Evolutionary conservation across 176 grass and related monocot genomes (phyloP).

Genomic region (Carex parvula): DNA sequence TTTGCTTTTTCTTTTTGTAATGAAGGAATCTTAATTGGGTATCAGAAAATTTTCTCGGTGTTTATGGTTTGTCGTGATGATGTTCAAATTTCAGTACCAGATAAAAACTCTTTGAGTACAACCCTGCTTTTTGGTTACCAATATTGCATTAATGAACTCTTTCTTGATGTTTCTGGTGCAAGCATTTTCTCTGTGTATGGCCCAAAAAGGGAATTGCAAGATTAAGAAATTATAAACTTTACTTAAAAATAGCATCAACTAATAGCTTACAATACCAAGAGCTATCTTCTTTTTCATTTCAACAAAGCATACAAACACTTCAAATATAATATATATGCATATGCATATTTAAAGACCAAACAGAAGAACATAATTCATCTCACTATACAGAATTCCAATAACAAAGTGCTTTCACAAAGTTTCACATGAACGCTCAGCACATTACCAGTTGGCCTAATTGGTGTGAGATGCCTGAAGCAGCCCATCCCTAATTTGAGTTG

Average conservation of each 20-base stretch:
- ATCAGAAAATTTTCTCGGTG: not conserved
- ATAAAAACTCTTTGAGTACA: not conserved
- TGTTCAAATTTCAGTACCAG: not conserved
- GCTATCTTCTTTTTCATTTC: not conserved
- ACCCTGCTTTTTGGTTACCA: not conserved
- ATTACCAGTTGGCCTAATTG: not conserved
- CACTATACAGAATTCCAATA: not conserved
- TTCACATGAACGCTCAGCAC: not conserved
- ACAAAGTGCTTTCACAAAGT: not conserved
- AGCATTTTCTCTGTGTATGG: not conserved
- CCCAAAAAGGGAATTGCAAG: too few relatives aligned
- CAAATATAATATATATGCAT: slow-evolving; percentile 3
- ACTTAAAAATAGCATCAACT: not conserved
- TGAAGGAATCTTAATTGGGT: not conserved
- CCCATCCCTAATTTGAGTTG: slow-evolving; percentile 69
- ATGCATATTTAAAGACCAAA: not conserved
- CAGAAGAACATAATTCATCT: not conserved
- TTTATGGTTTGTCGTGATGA: not conserved
- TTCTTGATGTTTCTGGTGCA: not conserved
- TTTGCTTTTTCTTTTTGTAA: not conserved
- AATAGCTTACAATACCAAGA: not conserved
- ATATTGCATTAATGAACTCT: not conserved
- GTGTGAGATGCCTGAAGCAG: slow-evolving; percentile 40
- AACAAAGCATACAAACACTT: not conserved
- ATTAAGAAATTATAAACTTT: not conserved